Base-by-base conservation (phyloP, 2,329 filamentous ascomycete genomes). In the Sporothrix brunneoviolacea region DNA sequence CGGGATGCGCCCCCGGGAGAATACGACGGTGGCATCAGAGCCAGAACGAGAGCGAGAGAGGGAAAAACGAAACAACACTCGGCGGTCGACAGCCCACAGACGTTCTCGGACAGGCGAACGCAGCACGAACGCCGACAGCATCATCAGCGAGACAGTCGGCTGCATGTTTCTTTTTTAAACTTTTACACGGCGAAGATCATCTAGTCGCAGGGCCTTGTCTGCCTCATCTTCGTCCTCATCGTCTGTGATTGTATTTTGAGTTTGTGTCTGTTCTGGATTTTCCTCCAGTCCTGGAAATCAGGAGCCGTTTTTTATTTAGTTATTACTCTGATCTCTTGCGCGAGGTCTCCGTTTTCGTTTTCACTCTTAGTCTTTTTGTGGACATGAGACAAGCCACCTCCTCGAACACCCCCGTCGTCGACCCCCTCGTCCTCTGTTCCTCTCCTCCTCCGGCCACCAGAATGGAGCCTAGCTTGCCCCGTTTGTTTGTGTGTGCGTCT, bases 351-450 rank as follows among this genome's bases (percentile, higher is more conserved):
- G n/a, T n/a, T n/a, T n/a, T n/a, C n/a, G n/a, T n/a, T n/a, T n/a
- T n/a, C n/a, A n/a, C n/a, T n/a, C n/a, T n/a, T n/a, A n/a, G n/a
- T n/a, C 28, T n/a, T 22, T 28, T 37, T 19, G 16, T 41, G 13
- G 47, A 37, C n/a, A 36, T 28, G 32, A 42, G 47, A 42, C 47
- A 49, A 42, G 30, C 47, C 39, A 30, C 15, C 47, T 40, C n/a
- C 12, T 13, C 19, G n/a, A n/a, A n/a, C n/a, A n/a, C n/a, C n/a
- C n/a, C n/a, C 21, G 39, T 35, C n/a, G 19, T 16, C 22, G 6
- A 33, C 35, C 32, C 35, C 28, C 9, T 3, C 8, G 38, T 10
- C 13, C 12, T 22, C 18, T 39, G 15, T 24, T 22, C 10, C 21
- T 32, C 24, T 50, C 33, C 16, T n/a, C 22, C 16, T 30, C 28